Base-by-base conservation (phyloP, 129 eudicot genomes). In the Flaveria bidentis region DNA sequence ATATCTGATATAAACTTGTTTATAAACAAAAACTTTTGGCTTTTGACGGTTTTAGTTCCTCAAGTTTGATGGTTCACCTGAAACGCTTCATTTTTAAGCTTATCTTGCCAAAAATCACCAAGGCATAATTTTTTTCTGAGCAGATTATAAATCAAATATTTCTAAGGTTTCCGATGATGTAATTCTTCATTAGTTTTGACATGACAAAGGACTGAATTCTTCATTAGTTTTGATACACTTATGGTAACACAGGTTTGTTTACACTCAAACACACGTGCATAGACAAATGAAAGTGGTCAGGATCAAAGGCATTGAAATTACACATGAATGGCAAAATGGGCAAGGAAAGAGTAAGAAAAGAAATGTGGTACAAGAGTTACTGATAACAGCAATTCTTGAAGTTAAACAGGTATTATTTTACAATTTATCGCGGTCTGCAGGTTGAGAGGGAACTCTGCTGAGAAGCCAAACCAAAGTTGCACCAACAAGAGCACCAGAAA, bases 401-500 rank as follows among this genome's bases (percentile, higher is more conserved):
- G 14, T 49, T 36, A 61, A 78, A 78, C 1, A 63, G 41, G 2
- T 51, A 3, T 28, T 58, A 69, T 68, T 49, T 5, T 45, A 81
- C 62, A n/a, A 17, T 82, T 78, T 77, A 45, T 87, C 83, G 25
- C 73, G 78, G 17, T 82, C 89, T 12, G 74, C 57, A 18, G 96
- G 73, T 51, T 81, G 80, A 2, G 97, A 71, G 67, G 98, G 90
- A 84, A 91, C 74, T 69, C 76, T 83, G 77, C 93, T 94, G 25
- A 94, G 83, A 46, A 94, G 91, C 96, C 97, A 94, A 33, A 94
- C 93, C 66, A 94, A 80, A 79, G 85, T 85, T 6, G 84, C 97
- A 63, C 97, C 97, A 55, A 92, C 81, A 53, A 92, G 90, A 69
- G 97, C 97, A 72, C 97, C 96, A 25, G 97, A 94, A 28, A 94